Base-by-base conservation (phyloP, 352 stramenopile species). In the Phytophthora nicotianae region DNA sequence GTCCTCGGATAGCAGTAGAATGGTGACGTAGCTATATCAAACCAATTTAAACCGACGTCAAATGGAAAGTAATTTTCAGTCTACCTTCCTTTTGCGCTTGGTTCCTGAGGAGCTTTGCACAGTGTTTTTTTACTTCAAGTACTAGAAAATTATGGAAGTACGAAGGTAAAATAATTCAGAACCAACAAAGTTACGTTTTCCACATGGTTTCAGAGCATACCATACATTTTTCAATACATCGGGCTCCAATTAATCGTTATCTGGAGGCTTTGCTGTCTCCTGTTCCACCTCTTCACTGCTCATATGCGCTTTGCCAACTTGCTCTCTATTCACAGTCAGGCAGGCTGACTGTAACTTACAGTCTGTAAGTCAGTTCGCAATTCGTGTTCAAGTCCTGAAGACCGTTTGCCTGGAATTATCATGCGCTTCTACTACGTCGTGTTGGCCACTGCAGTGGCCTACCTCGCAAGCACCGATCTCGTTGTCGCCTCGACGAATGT, bases 321-420 rank as follows among this genome's bases (percentile, higher is more conserved):
- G 46, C 47, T 27, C 43, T n/a, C 24, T 23, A 21, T 21, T 62
- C 21, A n/a, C n/a, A n/a, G n/a, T n/a, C n/a, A n/a, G n/a, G n/a
- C n/a, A n/a, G n/a, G n/a, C n/a, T n/a, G n/a, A n/a, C n/a, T n/a
- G n/a, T n/a, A n/a, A n/a, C n/a, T n/a, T n/a, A n/a, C n/a, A n/a
- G n/a, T n/a, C n/a, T n/a, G n/a, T n/a, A n/a, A 40, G 37, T 19
- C 57, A 65, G 26, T 65, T 65, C 38, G 10, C 37, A 52, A 48
- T 23, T 43, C 40, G 48, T 38, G 46, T 38, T 46, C 47, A n/a
- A 51, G 37, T 17, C 17, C 10, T 20, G 5, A 58, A 38, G 5
- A 23, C 24, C 7, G 17, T 38, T 42, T 35, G 14, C 14, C 19
- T n/a, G 4, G 10, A 23, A 29, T 17, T 5, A 52, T 16, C 13